These are phyloP conservation scores for Smittium culicis DNA, from an alignment of 371 early-diverging fungal species.

Conservation along the genomic window DNA sequence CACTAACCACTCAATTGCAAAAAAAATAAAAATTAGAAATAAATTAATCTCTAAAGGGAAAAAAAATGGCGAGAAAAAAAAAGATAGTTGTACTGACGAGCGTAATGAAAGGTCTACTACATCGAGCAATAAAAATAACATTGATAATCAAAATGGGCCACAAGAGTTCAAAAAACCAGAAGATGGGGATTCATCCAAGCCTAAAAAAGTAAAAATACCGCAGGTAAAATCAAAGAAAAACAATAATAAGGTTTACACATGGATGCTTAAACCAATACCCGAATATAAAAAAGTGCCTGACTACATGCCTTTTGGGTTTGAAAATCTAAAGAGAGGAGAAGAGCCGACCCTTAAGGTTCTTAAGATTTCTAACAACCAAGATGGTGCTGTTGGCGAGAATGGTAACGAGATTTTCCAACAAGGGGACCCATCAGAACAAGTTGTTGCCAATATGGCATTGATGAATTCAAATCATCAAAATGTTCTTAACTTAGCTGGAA, in stretches of 20 bases:
- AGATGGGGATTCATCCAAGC: no score
- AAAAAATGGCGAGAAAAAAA: no score
- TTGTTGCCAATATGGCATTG: background rate
- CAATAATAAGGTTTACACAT: background rate
- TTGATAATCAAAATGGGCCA: no score
- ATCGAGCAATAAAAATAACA: no score
- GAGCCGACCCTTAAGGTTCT: background rate
- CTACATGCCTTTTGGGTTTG: background rate
- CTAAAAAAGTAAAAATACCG: background rate
- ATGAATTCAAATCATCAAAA: background rate
- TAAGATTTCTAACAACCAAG: background rate
- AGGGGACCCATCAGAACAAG: background rate
- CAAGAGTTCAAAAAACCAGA: no score
- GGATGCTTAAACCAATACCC: background rate
- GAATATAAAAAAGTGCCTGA: background rate
- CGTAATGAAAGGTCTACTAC: no score
- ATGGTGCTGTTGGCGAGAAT: background rate
- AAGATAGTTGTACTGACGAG: no score
- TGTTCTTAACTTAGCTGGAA: background rate
- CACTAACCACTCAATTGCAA: no score
- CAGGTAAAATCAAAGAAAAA: background rate
- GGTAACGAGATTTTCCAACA: background rate
- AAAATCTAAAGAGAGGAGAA: background rate
- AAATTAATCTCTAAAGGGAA: no score
- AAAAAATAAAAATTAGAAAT: no score